These are phyloP conservation scores for Testicularia cyperi DNA, from an alignment of 1,284 basidiomycete species.

Conservation along the genomic window DNA sequence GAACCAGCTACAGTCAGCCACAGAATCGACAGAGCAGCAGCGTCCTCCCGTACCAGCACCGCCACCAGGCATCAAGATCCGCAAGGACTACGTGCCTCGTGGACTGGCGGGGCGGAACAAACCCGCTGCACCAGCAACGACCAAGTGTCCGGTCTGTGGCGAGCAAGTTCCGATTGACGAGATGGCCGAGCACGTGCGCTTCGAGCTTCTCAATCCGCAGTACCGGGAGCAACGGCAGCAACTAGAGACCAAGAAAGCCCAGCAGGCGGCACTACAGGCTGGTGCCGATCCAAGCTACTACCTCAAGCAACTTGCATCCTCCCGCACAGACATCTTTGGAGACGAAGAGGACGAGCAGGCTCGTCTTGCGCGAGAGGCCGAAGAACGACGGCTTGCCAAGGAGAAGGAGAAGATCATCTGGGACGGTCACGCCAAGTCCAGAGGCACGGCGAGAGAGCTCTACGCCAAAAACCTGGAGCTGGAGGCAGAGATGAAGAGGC, in stretches of 20 bases:
- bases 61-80: conserved; percentile 67
- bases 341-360: conserved; percentile 46
- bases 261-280: conserved; percentile 49
- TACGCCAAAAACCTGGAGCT: conserved; percentile 29
- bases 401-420: conserved; percentile 57
- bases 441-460: conserved; percentile 37
- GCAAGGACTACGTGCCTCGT: conserved; percentile 86
- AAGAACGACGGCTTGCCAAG: conserved; percentile 43
- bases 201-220: conserved; percentile 92
- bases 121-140: conserved; percentile 53
- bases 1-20: too few relatives aligned
- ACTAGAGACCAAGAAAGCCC: conserved; percentile 52
- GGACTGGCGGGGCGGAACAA: conserved; percentile 33
- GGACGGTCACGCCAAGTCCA: conserved; percentile 54
- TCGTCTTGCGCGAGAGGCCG: conserved; percentile 41
- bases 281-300: conserved; percentile 55
- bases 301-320: conserved; percentile 51
- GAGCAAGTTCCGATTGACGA: conserved; percentile 93
- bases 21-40: neutral
- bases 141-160: conserved; percentile 87
- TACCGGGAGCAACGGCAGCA: conserved; percentile 55
- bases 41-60: too few relatives aligned
- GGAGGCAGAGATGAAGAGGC: conserved; percentile 39
- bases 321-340: conserved; percentile 51
- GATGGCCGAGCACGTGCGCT: conserved; percentile 95